Percentiles rank a stretch among this genome's conserved stretches.
Conservation (phyloP, 2,329 filamentous ascomycete genomes). For the Pseudogymnoascus sp. region DNA sequence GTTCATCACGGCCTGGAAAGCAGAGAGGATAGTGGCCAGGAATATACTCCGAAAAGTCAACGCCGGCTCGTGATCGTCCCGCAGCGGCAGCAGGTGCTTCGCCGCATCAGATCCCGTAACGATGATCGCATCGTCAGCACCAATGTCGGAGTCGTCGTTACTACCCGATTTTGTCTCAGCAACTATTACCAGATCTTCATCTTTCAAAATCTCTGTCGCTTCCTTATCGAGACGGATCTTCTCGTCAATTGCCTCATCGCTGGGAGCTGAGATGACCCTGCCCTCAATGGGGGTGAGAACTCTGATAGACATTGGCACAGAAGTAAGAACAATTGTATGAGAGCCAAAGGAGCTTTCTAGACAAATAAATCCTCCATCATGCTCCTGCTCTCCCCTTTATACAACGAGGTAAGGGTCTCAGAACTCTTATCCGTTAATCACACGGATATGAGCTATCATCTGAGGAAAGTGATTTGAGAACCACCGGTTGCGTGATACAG, state of each 20-base stretch:
- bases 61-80: constrained; percentile 44
- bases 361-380: not conserved
- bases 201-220: constrained; percentile 15
- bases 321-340: constrained; percentile 9
- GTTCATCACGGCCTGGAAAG: constrained; percentile 46
- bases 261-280: constrained; percentile 27
- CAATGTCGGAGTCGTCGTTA: constrained; percentile 26
- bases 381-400: not conserved
- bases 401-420: not conserved
- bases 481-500: not conserved
- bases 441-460: not conserved
- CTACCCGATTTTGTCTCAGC: constrained; percentile 22
- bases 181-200: constrained; percentile 11
- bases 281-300: constrained; percentile 27
- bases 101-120: constrained; percentile 44
- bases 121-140: constrained; percentile 38
- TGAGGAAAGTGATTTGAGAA: not conserved
- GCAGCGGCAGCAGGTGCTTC: constrained; percentile 38
- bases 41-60: constrained; percentile 46
- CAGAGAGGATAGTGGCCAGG: constrained; percentile 40
- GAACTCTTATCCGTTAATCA: not conserved
- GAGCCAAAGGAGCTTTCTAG: not conserved
- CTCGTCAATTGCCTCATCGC: constrained; percentile 27
- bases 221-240: constrained; percentile 20
- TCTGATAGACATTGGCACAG: constrained; percentile 20